A percentile compares a stretch with the other conserved stretches of the same genome.
Evolutionary conservation across 768 basidiomycete species (phyloP).

Genomic region (Kondoa malvinella): DNA sequence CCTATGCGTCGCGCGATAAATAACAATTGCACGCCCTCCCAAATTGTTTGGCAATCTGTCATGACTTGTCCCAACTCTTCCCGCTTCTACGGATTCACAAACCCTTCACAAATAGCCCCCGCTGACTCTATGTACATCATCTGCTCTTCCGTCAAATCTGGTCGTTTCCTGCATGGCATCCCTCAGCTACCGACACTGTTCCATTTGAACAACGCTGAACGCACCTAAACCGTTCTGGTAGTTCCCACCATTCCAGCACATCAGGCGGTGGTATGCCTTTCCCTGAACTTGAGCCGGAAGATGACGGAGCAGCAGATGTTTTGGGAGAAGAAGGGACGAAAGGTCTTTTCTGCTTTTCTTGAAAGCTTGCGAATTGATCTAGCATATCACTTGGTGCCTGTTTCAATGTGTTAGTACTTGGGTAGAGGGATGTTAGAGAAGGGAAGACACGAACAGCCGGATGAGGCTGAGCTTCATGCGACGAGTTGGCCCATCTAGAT

Average conservation of each 20-base stretch:
- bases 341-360: not conserved
- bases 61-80: not conserved
- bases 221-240: not conserved
- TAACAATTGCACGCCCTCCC: too few species aligned
- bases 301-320: not conserved
- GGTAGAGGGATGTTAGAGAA: not conserved
- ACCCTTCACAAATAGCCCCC: not conserved
- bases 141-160: not conserved
- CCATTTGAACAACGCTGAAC: not conserved
- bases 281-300: not conserved
- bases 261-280: not conserved
- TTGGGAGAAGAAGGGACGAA: not conserved
- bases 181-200: not conserved
- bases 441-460: not conserved
- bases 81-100: not conserved
- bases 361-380: not conserved
- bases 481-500: not conserved
- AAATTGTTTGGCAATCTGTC: too few species aligned
- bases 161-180: not conserved
- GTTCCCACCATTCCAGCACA: slow-evolving; percentile 3
- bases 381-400: not conserved
- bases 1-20: too few species aligned
- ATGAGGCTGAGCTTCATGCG: not conserved
- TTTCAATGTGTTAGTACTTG: not conserved
- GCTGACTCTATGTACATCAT: not conserved